Percentiles rank a stretch among this genome's conserved stretches.
Evolutionary conservation across 495 filamentous ascomycete species (phyloP).

Genomic region (Lasiosphaeriaceae sp.): DNA sequence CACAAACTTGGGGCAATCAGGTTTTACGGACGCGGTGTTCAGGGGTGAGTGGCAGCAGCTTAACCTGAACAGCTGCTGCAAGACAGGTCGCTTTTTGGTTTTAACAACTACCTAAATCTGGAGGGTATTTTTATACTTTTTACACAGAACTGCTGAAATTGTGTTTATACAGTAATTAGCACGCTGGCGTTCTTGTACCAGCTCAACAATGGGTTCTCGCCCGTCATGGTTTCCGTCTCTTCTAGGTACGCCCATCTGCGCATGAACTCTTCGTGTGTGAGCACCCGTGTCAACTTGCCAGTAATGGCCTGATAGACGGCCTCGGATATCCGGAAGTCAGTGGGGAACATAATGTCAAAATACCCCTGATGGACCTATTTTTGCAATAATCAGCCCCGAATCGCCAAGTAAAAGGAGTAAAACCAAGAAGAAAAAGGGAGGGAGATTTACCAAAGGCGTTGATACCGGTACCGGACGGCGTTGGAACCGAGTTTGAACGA

Average conservation of each 20-base stretch:
- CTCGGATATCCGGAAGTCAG: constrained; percentile 84
- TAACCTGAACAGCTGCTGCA: not conserved
- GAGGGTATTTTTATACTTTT: not conserved
- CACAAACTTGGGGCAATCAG: not conserved
- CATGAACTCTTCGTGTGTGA: constrained; percentile 88
- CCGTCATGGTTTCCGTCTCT: constrained; percentile 80
- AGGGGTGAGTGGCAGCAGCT: not conserved
- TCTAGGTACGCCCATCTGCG: constrained; percentile 82
- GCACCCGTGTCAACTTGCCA: constrained; percentile 79
- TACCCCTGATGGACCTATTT: constrained; percentile 90
- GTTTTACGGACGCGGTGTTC: not conserved
- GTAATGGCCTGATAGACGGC: constrained; percentile 88
- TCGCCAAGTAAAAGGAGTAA: not conserved
- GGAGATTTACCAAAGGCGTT: constrained; percentile 78
- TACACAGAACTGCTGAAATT: not conserved
- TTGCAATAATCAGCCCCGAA: no score
- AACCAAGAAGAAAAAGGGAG: constrained; percentile 7
- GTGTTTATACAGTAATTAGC: constrained; percentile 67
- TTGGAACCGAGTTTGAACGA: constrained; percentile 91
- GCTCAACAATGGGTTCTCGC: constrained; percentile 86
- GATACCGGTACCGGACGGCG: constrained; percentile 80
- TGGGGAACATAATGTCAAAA: constrained; percentile 98
- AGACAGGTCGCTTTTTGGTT: no score
- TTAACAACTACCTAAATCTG: not conserved
- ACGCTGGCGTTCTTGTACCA: constrained; percentile 96